Evolutionary conservation across 352 stramenopile species (phyloP).

Genomic region (Phytopythium mirpurense): DNA sequence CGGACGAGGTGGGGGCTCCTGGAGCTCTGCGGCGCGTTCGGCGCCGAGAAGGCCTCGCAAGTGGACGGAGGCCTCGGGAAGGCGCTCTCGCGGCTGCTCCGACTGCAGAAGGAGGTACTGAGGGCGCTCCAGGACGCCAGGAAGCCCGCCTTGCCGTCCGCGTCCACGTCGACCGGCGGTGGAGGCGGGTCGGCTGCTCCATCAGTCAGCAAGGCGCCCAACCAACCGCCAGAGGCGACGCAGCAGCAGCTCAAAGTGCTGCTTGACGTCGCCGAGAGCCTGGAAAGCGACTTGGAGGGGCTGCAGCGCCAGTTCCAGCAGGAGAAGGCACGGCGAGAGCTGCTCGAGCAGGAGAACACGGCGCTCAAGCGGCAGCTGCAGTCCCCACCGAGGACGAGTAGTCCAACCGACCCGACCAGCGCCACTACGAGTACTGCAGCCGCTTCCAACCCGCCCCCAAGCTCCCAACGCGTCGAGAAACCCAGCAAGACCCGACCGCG

Average conservation of each 20-base stretch:
- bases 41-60: constrained; percentile 25
- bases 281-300: constrained; percentile 53
- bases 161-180: too few species aligned
- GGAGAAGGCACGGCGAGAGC: constrained; percentile 40
- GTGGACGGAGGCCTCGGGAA: constrained; percentile 27
- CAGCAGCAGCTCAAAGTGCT: constrained; percentile 54
- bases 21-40: constrained; percentile 45
- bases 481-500: neutral
- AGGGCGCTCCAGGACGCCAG: constrained; percentile 23
- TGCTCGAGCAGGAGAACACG: constrained; percentile 41
- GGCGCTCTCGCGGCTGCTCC: constrained; percentile 31
- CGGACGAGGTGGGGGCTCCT: constrained; percentile 47
- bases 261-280: constrained; percentile 53
- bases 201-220: constrained; percentile 7
- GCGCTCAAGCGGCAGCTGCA: constrained; percentile 25
- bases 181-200: too few species aligned
- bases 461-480: constrained; percentile 7
- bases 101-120: constrained; percentile 50
- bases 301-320: constrained; percentile 34
- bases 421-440: neutral
- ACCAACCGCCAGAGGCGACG: constrained; percentile 7
- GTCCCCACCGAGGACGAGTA: neutral
- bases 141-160: neutral
- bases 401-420: neutral
- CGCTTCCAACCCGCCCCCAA: neutral